phyloP scores from a whole-genome alignment of 306 rosid species.

The Quercus agrifolia region DNA sequence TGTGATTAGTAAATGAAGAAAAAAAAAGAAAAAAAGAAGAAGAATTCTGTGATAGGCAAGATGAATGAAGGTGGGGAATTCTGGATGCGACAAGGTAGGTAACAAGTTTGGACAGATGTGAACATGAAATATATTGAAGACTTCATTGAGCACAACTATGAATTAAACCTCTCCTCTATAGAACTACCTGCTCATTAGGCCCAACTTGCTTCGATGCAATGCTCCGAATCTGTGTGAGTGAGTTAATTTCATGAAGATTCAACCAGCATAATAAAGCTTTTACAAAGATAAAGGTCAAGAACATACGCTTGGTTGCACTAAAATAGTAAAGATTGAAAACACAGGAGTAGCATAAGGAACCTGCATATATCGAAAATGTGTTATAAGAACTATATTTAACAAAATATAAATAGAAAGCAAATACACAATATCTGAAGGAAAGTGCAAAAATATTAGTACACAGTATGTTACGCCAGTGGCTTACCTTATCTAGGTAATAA shows the following conservation, averaged over 20 bases:
- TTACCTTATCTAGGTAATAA: too few relatives aligned
- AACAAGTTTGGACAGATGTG: not conserved
- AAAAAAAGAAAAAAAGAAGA: not conserved
- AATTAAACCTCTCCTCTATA: not conserved
- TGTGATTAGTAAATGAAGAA: not conserved
- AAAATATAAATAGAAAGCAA: not conserved
- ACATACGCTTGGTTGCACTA: conserved; percentile 69
- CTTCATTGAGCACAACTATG: not conserved
- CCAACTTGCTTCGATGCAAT: conserved; percentile 88
- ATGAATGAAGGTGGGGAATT: not conserved
- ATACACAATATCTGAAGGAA: not conserved
- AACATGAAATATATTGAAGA: not conserved
- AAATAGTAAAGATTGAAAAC: conserved; percentile 37
- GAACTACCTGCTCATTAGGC: conserved; percentile 63
- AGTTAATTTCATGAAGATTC: conserved; percentile 1
- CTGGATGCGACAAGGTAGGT: too few relatives aligned
- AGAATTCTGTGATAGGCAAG: not conserved
- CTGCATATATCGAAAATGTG: conserved; percentile 42
- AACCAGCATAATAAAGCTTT: not conserved
- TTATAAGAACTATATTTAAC: conserved; percentile 3
- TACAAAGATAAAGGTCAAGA: not conserved
- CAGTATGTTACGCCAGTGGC: too few relatives aligned
- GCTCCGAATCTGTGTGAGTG: conserved; percentile 62
- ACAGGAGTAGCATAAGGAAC: conserved; percentile 73
- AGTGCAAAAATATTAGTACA: not conserved